Conservation (phyloP, 1,139 yeast genomes). For the Geotrichum aggregatum region DNA sequence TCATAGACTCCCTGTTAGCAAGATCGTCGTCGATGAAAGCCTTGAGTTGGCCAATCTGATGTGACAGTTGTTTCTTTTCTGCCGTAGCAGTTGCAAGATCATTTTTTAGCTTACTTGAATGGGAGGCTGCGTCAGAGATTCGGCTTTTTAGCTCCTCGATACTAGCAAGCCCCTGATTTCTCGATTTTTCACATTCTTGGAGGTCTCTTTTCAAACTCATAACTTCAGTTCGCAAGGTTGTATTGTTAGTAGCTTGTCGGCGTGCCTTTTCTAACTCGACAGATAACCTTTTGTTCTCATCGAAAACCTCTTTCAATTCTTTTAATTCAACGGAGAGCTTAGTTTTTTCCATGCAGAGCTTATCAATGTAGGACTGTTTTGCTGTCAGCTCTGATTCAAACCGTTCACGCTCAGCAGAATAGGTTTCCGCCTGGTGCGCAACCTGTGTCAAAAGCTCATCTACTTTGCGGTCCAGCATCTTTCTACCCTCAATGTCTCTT, state of each 20-base stretch:
- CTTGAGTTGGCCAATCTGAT: constrained; percentile 27
- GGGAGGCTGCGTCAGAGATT: constrained; percentile 19
- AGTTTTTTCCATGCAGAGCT: constrained; percentile 27
- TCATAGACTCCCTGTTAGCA: constrained; percentile 26
- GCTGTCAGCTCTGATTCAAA: constrained; percentile 29
- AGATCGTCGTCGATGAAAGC: constrained; percentile 26
- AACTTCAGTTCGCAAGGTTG: constrained; percentile 30
- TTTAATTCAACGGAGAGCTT: constrained; percentile 21
- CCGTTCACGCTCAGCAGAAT: constrained; percentile 26
- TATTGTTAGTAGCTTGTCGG: constrained; percentile 25
- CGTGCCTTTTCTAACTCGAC: constrained; percentile 29
- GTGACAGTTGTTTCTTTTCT: constrained; percentile 19
- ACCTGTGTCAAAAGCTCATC: constrained; percentile 28
- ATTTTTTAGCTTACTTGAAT: constrained; percentile 15
- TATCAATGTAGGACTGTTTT: constrained; percentile 28
- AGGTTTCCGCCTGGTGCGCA: constrained; percentile 31
- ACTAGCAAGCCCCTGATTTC: constrained; percentile 4
- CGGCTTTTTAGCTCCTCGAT: constrained; percentile 19
- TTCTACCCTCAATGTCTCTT: constrained; percentile 28
- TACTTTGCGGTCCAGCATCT: constrained; percentile 27
- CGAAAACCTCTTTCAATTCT: constrained; percentile 22
- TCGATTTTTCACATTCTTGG: constrained; percentile 33
- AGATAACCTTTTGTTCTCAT: constrained; percentile 25
- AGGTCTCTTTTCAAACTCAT: constrained; percentile 41
- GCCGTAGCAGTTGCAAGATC: constrained; percentile 16